Base-by-base conservation (phyloP, 2,329 filamentous ascomycete genomes). In the Fusarium sp. region DNA sequence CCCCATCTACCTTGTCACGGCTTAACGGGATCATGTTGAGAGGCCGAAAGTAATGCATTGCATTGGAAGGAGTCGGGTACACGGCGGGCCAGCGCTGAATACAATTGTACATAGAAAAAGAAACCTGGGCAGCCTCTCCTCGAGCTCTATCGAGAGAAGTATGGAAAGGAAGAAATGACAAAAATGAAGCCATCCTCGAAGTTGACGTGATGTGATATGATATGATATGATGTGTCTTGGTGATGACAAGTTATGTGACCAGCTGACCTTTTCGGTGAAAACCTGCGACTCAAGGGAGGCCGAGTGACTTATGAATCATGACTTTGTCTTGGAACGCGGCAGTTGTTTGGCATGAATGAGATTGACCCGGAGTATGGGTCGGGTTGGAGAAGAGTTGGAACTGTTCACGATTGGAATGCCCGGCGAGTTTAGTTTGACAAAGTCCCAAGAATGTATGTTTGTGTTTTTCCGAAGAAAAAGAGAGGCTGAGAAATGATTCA, bases 31-130 rank as follows among this genome's bases (percentile, higher is more conserved):
- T 64, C 61, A 72, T 68, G 64, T 70, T 66, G 36, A 62, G 59
- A 59, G 68, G 61, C 69, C 70, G 69, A 69, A 73, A 59, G 68
- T 73, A 74, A 62, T 68, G 70, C 73, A 74, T 74, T 71, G 73
- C 73, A 74, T 74, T 61, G 69, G 65, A 69, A 71, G 72, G 72
- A 74, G 73, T 74, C 72, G 69, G 71, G 72, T 72, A 67, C 68
- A 68, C 54, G 68, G 68, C 63, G 65, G 70, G 72, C 53, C 64
- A 74, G 72, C 71, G 71, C 68, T 74, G 67, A 70, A 73, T 70
- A 70, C 69, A 68, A 64, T 49, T 71, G 71, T 74, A 74, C 71
- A 74, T 73, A 73, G 71, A 65, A 65, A 72, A 67, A 68, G 61
- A 64, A 65, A 63, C 29, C 42, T 70, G 67, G 66, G 71, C 65